A percentile compares a stretch with the other conserved stretches of the same genome.
phyloP scores from a whole-genome alignment of 805 yeast species.

The Ogataea trehaloabstinens region DNA sequence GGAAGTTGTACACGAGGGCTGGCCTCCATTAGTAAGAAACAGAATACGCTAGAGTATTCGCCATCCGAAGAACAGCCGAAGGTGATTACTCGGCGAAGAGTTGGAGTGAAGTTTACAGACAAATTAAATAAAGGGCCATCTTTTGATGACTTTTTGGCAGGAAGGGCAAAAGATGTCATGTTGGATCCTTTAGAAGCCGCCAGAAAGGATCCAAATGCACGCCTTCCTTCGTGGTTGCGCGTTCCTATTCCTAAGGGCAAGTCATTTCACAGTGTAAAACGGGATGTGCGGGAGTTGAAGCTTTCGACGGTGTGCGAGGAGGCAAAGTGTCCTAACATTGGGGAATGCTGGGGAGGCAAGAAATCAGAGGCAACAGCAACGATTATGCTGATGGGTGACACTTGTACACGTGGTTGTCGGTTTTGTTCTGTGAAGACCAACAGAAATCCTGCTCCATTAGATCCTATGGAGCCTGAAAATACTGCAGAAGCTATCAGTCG shows the following conservation, averaged over 20 bases:
- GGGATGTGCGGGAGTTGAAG: constrained; percentile 84
- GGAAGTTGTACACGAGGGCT: too few relatives aligned
- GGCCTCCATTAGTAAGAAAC: too few relatives aligned
- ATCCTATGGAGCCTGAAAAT: constrained; percentile 95
- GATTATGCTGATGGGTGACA: constrained; percentile 96
- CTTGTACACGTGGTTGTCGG: constrained; percentile 99
- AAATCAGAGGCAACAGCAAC: constrained; percentile 95
- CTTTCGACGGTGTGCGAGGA: constrained; percentile 97
- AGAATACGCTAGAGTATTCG: too few relatives aligned
- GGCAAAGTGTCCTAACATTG: constrained; percentile 98
- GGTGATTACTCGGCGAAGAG: constrained; percentile 38
- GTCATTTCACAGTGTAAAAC: constrained; percentile 73
- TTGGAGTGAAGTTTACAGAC: constrained; percentile 63
- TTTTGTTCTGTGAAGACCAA: constrained; percentile 96
- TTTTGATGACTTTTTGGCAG: constrained; percentile 85
- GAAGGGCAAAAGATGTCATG: constrained; percentile 66
- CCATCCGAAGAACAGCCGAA: constrained; percentile 2
- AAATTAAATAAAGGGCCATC: constrained; percentile 81
- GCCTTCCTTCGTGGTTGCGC: constrained; percentile 91
- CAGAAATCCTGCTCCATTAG: constrained; percentile 82
- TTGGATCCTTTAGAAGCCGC: constrained; percentile 79
- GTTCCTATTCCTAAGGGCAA: constrained; percentile 97
- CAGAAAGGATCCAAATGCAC: constrained; percentile 60
- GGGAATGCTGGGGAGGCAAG: constrained; percentile 99
- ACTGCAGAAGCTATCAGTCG: constrained; percentile 96